Conservation (phyloP, 352 stramenopile genomes). For the Phytophthora fragariaefolia region DNA sequence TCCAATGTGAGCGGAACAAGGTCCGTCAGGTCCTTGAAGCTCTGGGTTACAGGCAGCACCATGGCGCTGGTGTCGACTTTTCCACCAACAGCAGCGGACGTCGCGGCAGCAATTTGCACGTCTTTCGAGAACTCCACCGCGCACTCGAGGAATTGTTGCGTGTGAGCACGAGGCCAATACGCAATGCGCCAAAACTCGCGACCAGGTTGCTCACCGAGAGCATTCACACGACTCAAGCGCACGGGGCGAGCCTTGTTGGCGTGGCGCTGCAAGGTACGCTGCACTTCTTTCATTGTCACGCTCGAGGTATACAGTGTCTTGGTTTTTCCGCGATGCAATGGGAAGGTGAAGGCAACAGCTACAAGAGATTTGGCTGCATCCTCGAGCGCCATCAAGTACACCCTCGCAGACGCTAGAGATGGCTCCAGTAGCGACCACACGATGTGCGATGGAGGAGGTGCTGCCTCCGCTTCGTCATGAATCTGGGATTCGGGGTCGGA, state of each 20-base stretch:
- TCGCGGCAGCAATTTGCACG: slow-evolving; percentile 30
- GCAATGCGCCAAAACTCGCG: slow-evolving; percentile 66
- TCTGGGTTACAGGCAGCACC: slow-evolving; percentile 49
- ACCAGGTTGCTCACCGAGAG: slow-evolving; percentile 38
- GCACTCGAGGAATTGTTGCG: slow-evolving; percentile 58
- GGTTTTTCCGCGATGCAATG: slow-evolving; percentile 51
- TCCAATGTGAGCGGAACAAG: slow-evolving; percentile 56
- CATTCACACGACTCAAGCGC: slow-evolving; percentile 51
- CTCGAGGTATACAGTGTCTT: slow-evolving; percentile 56
- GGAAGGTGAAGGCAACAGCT: slow-evolving; percentile 60
- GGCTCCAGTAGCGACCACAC: slow-evolving; percentile 55
- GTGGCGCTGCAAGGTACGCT: slow-evolving; percentile 43
- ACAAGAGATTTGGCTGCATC: slow-evolving; percentile 66
- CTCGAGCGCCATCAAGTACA: slow-evolving; percentile 63
- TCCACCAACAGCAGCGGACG: slow-evolving; percentile 19
- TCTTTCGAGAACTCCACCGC: slow-evolving; percentile 50
- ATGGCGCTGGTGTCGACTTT: slow-evolving; percentile 29
- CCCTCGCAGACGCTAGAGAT: slow-evolving; percentile 42
- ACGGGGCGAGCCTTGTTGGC: slow-evolving; percentile 46
- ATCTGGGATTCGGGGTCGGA: slow-evolving; percentile 4
- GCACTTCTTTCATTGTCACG: slow-evolving; percentile 56
- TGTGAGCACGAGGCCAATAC: slow-evolving; percentile 56
- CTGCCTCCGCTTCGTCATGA: slow-evolving; percentile 16
- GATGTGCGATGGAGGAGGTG: slow-evolving; percentile 34
- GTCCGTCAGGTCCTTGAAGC: slow-evolving; percentile 68